These are phyloP conservation scores for Chytriomyces hyalinus DNA, from an alignment of 192 early-diverging fungal species.

Conservation along the genomic window DNA sequence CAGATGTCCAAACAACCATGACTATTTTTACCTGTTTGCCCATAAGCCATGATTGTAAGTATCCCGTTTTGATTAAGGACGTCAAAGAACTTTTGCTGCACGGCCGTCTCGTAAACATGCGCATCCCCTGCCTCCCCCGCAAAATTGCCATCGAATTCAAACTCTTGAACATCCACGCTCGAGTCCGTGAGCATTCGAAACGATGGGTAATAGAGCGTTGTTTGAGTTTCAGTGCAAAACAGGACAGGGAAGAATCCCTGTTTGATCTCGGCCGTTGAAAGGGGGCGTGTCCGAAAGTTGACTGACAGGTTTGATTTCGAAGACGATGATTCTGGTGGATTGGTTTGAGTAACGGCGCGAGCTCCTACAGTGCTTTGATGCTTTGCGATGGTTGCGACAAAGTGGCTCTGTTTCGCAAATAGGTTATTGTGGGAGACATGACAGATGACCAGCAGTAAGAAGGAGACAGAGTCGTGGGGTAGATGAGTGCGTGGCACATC, in stretches of 20 bases:
- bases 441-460: too few species aligned
- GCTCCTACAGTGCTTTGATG: conserved; percentile 3
- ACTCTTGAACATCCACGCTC: conserved; percentile 21
- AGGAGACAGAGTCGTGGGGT: background rate
- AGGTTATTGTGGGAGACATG: too few species aligned
- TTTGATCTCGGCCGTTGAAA: background rate
- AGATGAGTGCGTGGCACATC: background rate
- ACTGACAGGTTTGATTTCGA: background rate
- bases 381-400: conserved; percentile 8
- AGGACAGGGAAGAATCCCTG: conserved; percentile 18
- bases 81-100: conserved; percentile 19
- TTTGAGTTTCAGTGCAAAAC: conserved; percentile 9
- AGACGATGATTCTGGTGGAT: background rate
- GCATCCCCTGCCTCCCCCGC: background rate
- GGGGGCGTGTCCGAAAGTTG: conserved; percentile 28
- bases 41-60: conserved; percentile 39
- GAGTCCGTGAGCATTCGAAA: conserved; percentile 24
- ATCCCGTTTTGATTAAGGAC: conserved; percentile 27
- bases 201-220: conserved; percentile 26
- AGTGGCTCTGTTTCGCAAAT: background rate
- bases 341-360: too few species aligned
- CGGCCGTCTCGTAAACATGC: conserved; percentile 25
- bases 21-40: conserved; percentile 25
- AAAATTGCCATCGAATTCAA: conserved; percentile 13
- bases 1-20: background rate